Conservation (phyloP, 1,284 basidiomycete species). For the Ceratobasidium sp. region DNA sequence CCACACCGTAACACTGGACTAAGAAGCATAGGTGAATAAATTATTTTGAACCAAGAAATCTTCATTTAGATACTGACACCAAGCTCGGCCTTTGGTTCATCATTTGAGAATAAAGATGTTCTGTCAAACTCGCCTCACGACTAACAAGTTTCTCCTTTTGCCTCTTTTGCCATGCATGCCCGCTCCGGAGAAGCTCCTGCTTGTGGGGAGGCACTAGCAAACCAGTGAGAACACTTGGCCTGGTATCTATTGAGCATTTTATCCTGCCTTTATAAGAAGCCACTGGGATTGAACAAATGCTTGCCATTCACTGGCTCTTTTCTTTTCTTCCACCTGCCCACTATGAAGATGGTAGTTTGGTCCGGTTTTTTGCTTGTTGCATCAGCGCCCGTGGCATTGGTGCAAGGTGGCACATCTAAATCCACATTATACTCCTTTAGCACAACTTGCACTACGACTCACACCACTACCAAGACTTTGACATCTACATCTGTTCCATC, state of each 20-base stretch:
- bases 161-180: constrained; percentile 13
- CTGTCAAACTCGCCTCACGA: constrained; percentile 14
- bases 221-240: constrained; percentile 24
- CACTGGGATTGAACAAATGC: background rate
- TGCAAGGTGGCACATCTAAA: constrained; percentile 22
- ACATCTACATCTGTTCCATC: constrained; percentile 1
- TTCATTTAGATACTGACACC: constrained; percentile 29
- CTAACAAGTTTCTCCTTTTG: constrained; percentile 27
- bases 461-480: constrained; percentile 1
- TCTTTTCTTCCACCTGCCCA: background rate
- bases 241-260: constrained; percentile 7
- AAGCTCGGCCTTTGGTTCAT: background rate
- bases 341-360: constrained; percentile 31
- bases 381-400: constrained; percentile 32
- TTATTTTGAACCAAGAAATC: constrained; percentile 3
- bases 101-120: constrained; percentile 1
- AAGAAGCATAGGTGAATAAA: constrained; percentile 21
- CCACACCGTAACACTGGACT: too few species aligned
- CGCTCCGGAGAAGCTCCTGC: constrained; percentile 25
- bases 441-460: constrained; percentile 11
- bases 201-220: background rate
- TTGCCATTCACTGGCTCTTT: background rate
- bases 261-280: constrained; percentile 11
- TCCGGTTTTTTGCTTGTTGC: constrained; percentile 12
- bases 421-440: constrained; percentile 33